Percentiles rank a stretch among this genome's conserved stretches.
Evolutionary conservation across 225 moss, liverwort and hornwort genomes (phyloP).

Genomic region (Takakia lepidozioides): DNA sequence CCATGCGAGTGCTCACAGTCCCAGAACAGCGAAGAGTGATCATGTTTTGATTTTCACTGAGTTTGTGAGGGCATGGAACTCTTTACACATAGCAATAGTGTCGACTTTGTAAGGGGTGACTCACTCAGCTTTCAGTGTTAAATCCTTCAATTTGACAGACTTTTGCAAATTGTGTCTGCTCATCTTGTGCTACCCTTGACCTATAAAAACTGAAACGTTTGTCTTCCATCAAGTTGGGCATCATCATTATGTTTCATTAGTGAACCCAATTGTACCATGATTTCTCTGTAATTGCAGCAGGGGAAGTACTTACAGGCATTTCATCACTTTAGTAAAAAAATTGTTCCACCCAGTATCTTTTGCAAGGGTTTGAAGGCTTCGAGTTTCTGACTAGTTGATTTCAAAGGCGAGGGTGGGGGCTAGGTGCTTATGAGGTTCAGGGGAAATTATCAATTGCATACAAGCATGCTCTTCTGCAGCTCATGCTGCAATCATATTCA

Average conservation of each 20-base stretch:
- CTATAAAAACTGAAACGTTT: too few species aligned
- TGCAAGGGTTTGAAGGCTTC: neutral
- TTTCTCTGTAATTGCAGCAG: too few species aligned
- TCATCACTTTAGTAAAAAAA: too few species aligned
- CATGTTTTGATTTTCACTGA: too few species aligned
- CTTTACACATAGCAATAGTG: neutral
- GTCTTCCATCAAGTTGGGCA: neutral
- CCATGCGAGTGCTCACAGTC: neutral
- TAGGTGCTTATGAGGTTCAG: slow-evolving; percentile 41
- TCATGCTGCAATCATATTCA: slow-evolving; percentile 53
- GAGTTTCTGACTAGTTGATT: neutral
- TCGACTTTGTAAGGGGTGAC: neutral
- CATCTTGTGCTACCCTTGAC: too few species aligned
- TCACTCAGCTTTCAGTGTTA: too few species aligned
- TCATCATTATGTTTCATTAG: neutral
- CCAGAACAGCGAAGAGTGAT: too few species aligned
- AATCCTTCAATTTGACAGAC: too few species aligned
- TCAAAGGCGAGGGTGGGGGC: slow-evolving; percentile 30
- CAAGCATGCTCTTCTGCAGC: slow-evolving; percentile 50
- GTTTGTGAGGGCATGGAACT: too few species aligned
- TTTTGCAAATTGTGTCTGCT: too few species aligned
- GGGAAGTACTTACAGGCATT: too few species aligned
- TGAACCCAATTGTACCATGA: too few species aligned
- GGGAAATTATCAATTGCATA: slow-evolving; percentile 39
- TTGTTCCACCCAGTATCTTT: neutral